Evolutionary conservation across 495 filamentous ascomycete species (phyloP), one percentile per base, ranked within the genome.

Genomic region (Bombardia bombarda): DNA sequence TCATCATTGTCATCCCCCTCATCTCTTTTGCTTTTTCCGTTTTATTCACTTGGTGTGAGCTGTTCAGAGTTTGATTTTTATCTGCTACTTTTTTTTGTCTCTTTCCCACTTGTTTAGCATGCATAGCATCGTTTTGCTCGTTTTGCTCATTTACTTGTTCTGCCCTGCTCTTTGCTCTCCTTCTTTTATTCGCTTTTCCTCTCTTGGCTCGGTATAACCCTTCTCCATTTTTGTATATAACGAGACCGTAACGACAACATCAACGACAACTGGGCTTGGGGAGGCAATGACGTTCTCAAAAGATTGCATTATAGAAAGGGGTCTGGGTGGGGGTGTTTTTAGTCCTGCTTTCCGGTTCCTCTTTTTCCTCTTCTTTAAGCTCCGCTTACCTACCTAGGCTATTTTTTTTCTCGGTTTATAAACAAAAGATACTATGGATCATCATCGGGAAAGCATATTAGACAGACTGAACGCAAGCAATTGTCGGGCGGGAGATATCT

Each of bases 401-500:
- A n/a, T n/a, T n/a, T n/a, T n/a, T n/a, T n/a, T n/a, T n/a, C 35
- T 22, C 14, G 20, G 35, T 20, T 38, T 38, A 28, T 28, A 2
- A 28, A 28, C 9, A 28, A 10, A 13, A 13, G 26, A 10, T 28
- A n/a, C n/a, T 19, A 35, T 35, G 20, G 32, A 35, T 16, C 16
- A n/a, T n/a, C n/a, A n/a, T n/a, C 12, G 14, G 16, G 17, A 18
- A 8, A 19, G 16, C 32, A 22, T 38, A 24, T 2, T 22, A 38
- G 21, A 38, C 22, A 35, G 33, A 55, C 37, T 50, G 55, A 55
- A 46, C 50, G 52, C 55, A 58, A 58, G 55, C 55, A 58, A 58
- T 58, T 58, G 55, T 52, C 33, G 42, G 40, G 7, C 7, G 35
- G n/a, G n/a, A 21, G n/a, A n/a, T n/a, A n/a, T n/a, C n/a, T n/a